A percentile compares a stretch with the other conserved stretches of the same genome.
Conservation (phyloP, 2,329 filamentous ascomycete genomes). For the Sporothrix globosa region DNA sequence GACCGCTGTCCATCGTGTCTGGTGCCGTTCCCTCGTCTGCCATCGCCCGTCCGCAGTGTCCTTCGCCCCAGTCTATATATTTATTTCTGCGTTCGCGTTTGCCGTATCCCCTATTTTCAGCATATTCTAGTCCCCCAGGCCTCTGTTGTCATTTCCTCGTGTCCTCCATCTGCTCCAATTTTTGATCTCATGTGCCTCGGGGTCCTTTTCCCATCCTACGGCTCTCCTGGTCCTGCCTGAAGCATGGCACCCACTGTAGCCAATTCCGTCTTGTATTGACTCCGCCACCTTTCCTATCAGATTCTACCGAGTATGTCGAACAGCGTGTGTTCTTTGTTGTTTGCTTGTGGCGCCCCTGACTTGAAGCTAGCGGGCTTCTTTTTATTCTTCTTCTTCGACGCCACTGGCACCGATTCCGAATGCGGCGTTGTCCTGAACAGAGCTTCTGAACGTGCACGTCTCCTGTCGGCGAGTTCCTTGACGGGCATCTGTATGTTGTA, state of each 20-base stretch:
- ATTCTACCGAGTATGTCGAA: too few species aligned
- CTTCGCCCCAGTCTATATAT: neutral
- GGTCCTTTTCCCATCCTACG: neutral
- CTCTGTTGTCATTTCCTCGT: neutral
- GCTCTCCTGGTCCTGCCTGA: too few species aligned
- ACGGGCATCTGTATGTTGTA: neutral
- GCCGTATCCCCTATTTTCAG: conserved; percentile 13
- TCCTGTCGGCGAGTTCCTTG: neutral
- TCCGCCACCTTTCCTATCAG: too few species aligned
- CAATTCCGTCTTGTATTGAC: too few species aligned
- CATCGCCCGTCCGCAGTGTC: neutral
- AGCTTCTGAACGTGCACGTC: neutral
- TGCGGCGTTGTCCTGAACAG: neutral
- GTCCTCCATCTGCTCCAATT: neutral
- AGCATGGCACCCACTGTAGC: too few species aligned
- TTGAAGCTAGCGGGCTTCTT: neutral
- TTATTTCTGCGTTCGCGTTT: neutral
- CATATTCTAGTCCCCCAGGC: neutral
- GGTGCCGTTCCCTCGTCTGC: conserved; percentile 1
- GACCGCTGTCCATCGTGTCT: neutral
- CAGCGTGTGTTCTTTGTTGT: too few species aligned
- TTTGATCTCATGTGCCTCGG: conserved; percentile 4
- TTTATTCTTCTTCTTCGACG: neutral
- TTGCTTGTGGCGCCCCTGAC: neutral
- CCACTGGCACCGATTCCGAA: neutral